Percentiles rank a stretch among this genome's conserved stretches.
Evolutionary conservation across 2,329 filamentous ascomycete species (phyloP).

Genomic region (Tolypocladium tropicale): DNA sequence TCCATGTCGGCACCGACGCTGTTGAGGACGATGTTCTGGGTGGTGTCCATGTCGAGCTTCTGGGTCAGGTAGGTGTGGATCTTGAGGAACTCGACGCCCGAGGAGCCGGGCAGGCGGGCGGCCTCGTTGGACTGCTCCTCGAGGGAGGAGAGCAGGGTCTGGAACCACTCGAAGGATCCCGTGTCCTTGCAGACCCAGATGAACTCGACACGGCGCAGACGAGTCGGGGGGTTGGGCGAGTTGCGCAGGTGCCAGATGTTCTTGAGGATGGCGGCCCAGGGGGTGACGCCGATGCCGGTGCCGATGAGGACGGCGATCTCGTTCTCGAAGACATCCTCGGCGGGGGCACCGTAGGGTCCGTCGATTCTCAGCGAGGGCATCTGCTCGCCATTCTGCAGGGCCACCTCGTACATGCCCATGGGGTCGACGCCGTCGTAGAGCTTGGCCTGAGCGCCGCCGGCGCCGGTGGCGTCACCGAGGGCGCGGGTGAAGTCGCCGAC

Average conservation of each 20-base stretch:
- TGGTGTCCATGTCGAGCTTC: slow-evolving; percentile 80
- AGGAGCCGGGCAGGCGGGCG: slow-evolving; percentile 55
- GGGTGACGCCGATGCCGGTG: slow-evolving; percentile 79
- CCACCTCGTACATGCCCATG: slow-evolving; percentile 96
- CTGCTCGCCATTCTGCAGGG: slow-evolving; percentile 80
- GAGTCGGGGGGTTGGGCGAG: slow-evolving; percentile 76
- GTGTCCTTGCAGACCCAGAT: slow-evolving; percentile 98
- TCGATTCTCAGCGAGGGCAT: slow-evolving; percentile 90
- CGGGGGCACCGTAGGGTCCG: slow-evolving; percentile 90
- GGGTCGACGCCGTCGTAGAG: slow-evolving; percentile 86
- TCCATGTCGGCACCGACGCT: slow-evolving; percentile 81
- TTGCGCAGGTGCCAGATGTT: slow-evolving; percentile 97
- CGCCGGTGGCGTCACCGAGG: slow-evolving; percentile 94
- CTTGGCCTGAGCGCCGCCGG: slow-evolving; percentile 76
- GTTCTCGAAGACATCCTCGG: slow-evolving; percentile 94
- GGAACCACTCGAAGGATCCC: slow-evolving; percentile 97
- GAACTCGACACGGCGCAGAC: slow-evolving; percentile 91
- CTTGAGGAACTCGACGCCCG: slow-evolving; percentile 76
- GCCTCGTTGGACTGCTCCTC: slow-evolving; percentile 73
- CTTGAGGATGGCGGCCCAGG: slow-evolving; percentile 82
- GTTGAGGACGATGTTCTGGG: slow-evolving; percentile 95
- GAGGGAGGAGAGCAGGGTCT: slow-evolving; percentile 81
- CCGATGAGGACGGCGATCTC: slow-evolving; percentile 80
- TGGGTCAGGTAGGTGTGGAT: slow-evolving; percentile 98
- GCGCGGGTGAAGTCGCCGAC: slow-evolving; percentile 91